Evolutionary conservation across 164 flowering plant genomes (phyloP), one percentile per base, ranked within the genome.

Genomic region (Vitis cinerea): DNA sequence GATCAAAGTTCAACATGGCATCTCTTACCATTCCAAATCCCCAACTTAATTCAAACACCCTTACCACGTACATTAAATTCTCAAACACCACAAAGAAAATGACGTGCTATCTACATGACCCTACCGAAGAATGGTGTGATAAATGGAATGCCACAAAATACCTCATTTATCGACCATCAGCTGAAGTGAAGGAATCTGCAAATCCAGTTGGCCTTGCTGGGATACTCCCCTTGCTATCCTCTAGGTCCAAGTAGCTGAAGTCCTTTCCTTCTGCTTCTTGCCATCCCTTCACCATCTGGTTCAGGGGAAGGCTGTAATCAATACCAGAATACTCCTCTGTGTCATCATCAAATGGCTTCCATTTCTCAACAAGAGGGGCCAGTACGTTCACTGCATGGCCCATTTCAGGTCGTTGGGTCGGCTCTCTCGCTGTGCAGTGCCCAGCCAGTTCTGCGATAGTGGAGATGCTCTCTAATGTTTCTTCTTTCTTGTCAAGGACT

Each of bases 251-350:
- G 59, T 71, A 76, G 66, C 90, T 85, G 9, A 57, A 53, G 48
- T 83, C 88, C 48, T 79, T 79, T 4, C 86, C 84, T 79, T 86
- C 91, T 1, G 83, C 78, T 61, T 87, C 88, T 68, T 86, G 86
- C 92, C 89, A 87, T 19, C 80, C 87, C 74, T 84, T 87, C 72
- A 86, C 85, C 92, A 86, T 79, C 64, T 87, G 87, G 65, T 61
- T 83, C 5, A 87, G 82, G 5, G 91, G 87, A 13, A 87, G 89
- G 68, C 83, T 87, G 67, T 83, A 83, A 70, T 85, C 88, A 50
- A 85, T 87, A 58, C 90, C 88, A 23, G 84, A 81, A n/a, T 75
- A 84, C n/a, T 84, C 85, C 63, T 83, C 89, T 0, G 59, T 31
- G 2, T 84, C 87, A 64, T 79, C 83, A 50, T 74, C 80, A 29